Base-by-base conservation (phyloP, 345 rosid genomes). In the Brassica incana region DNA sequence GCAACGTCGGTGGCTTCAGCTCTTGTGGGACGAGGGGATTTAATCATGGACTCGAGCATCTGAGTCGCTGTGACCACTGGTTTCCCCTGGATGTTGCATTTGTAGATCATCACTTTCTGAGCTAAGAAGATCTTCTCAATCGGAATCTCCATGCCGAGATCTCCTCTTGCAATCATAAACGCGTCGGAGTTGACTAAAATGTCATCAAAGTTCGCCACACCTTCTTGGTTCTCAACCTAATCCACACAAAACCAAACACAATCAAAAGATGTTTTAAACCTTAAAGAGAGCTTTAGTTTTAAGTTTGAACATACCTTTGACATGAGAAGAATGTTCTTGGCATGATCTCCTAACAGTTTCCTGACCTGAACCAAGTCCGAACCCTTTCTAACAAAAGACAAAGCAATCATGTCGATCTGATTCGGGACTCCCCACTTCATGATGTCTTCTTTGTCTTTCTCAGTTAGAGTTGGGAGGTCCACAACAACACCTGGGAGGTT, bases 1-100 rank as follows among this genome's bases (percentile, higher is more conserved):
- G 99, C 99, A 16, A 95, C 99, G 71, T 95, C 99, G 0, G 99
- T 95, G 52, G 99, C 99, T 85, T 95, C 99, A 0, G 99, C 99
- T 84, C 99, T 88, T 14, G 99, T 95, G 54, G 99, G 99, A 1
- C 97, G 89, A 11, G 99, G 97, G 69, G 97, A 91, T 80, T 95
- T 95, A 82, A 95, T 95, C 99, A 95, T 95, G 60, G 99, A 95
- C 81, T 95, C 99, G 70, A 95, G 86, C 99, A 95, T 95, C 71
- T 90, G 95, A 64, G 95, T 90, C 0, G 95, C 95, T 2, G 95
- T 90, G 56, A 90, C 95, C 70, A 95, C 99, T 0, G 99, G 97
- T 73, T 94, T 94, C 7, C 98, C 98, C 77, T 92, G 97, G 78
- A 92, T 91, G 85, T 95, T 95, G 84, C 97, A 95, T 84, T 95